phyloP scores from a whole-genome alignment of 1,139 yeast genomes.

The Candida tetrigidarum region DNA sequence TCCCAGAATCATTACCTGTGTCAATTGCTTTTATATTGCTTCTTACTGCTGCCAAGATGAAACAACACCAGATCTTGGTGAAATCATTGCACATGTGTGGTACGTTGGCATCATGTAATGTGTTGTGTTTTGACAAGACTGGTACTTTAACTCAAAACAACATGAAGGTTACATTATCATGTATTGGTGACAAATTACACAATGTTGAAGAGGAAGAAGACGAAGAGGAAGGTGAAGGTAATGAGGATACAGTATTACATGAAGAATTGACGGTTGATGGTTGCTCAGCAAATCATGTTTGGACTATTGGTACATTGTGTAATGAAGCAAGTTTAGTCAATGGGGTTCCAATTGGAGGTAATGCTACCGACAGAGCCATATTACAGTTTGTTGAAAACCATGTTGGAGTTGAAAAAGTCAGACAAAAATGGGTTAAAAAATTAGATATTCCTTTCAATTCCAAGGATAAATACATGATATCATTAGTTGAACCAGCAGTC shows the following conservation, averaged over 20 bases:
- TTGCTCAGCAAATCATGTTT: constrained; percentile 25
- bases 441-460: constrained; percentile 50
- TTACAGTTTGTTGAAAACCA: constrained; percentile 37
- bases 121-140: constrained; percentile 39
- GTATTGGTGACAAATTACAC: constrained; percentile 24
- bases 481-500: constrained; percentile 24
- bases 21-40: constrained; percentile 39
- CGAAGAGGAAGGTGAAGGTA: not conserved
- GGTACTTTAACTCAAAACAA: constrained; percentile 41
- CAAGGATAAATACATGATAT: constrained; percentile 52
- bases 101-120: constrained; percentile 41
- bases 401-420: constrained; percentile 14
- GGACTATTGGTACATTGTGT: constrained; percentile 39
- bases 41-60: constrained; percentile 36
- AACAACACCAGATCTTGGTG: constrained; percentile 31
- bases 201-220: constrained; percentile 22
- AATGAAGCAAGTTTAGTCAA: constrained; percentile 35
- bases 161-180: constrained; percentile 33
- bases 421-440: constrained; percentile 18
- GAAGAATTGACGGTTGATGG: no score
- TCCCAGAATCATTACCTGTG: constrained; percentile 43
- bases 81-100: constrained; percentile 31
- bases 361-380: constrained; percentile 55
- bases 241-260: no score
- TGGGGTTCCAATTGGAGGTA: constrained; percentile 34